These are phyloP conservation scores for Aspergillus puulaauensis DNA, from an alignment of 2,329 filamentous ascomycete genomes.

Conservation along the genomic window DNA sequence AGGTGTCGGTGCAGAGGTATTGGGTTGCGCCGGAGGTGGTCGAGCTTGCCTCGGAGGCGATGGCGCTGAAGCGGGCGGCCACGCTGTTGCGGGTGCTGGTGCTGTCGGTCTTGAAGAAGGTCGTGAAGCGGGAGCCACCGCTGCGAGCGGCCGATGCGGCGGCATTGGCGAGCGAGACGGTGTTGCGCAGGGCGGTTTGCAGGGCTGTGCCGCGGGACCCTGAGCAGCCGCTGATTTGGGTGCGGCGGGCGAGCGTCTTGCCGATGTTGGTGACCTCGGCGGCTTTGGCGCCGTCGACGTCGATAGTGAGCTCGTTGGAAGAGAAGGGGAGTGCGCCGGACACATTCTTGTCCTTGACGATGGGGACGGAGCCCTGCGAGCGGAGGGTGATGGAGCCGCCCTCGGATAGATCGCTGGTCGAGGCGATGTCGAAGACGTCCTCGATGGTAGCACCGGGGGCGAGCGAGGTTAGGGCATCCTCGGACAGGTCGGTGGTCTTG, in stretches of 20 bases:
- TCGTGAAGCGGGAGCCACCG: conserved; percentile 25
- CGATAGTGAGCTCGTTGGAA: conserved; percentile 59
- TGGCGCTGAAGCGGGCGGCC: conserved; percentile 50
- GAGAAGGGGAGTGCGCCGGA: conserved; percentile 56
- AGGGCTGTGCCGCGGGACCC: conserved; percentile 48
- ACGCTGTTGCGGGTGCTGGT: conserved; percentile 50
- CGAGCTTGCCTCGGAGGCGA: conserved; percentile 58
- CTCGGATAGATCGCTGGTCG: conserved; percentile 41
- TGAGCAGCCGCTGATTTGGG: conserved; percentile 56
- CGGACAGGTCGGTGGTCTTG: conserved; percentile 26
- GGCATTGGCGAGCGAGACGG: conserved; percentile 44
- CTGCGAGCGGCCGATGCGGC: conserved; percentile 55
- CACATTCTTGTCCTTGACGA: conserved; percentile 54
- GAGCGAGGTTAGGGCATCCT: conserved; percentile 30
- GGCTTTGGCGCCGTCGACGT: conserved; percentile 58
- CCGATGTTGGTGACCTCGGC: conserved; percentile 51
- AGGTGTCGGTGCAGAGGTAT: conserved; percentile 61
- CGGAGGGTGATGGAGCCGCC: conserved; percentile 58
- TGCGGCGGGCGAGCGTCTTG: conserved; percentile 44
- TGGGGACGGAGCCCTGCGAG: conserved; percentile 57
- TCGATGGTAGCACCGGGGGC: conserved; percentile 28
- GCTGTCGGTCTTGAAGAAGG: conserved; percentile 64
- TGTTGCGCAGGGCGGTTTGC: conserved; percentile 54
- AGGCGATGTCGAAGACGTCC: conserved; percentile 37
- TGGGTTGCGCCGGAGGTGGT: conserved; percentile 49